Evolutionary conservation across 768 basidiomycete species (phyloP).

Genomic region (Favolaschia claudopus): DNA sequence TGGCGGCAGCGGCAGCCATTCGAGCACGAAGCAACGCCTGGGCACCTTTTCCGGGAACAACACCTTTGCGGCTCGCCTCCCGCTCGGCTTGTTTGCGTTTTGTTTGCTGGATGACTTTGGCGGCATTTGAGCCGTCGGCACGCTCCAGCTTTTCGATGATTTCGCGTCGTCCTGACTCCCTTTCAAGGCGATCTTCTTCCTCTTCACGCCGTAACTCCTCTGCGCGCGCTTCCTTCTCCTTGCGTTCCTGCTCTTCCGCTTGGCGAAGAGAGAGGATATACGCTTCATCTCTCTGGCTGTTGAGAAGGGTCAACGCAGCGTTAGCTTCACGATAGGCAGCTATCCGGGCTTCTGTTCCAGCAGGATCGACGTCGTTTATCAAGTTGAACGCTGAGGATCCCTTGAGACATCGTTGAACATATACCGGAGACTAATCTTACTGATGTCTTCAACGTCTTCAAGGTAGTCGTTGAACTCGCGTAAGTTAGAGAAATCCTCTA

Average conservation of each 20-base stretch:
- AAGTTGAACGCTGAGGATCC: constrained; percentile 87
- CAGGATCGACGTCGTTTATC: constrained; percentile 85
- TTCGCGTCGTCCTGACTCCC: constrained; percentile 72
- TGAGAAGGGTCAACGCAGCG: constrained; percentile 82
- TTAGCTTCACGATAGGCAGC: constrained; percentile 82
- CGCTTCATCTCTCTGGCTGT: constrained; percentile 82
- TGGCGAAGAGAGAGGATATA: constrained; percentile 76
- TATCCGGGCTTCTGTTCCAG: constrained; percentile 85
- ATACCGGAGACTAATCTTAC: constrained; percentile 34
- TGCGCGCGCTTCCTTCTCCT: constrained; percentile 74
- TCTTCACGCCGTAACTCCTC: constrained; percentile 70
- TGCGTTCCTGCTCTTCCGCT: constrained; percentile 81
- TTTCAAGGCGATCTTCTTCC: constrained; percentile 79
- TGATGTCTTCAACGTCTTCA: constrained; percentile 93
- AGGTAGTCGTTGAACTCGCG: constrained; percentile 93
- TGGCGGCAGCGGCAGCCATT: constrained; percentile 65
- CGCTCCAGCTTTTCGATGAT: constrained; percentile 82
- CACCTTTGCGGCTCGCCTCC: constrained; percentile 47
- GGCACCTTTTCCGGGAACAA: constrained; percentile 59
- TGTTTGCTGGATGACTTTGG: constrained; percentile 73
- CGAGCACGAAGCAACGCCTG: constrained; percentile 45
- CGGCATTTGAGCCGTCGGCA: constrained; percentile 74
- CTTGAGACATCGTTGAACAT: constrained; percentile 4
- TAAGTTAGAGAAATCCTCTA: constrained; percentile 86
- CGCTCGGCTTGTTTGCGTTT: constrained; percentile 64